Base-by-base conservation (phyloP, 192 early-diverging fungal species). In the Linnemannia zychae region DNA sequence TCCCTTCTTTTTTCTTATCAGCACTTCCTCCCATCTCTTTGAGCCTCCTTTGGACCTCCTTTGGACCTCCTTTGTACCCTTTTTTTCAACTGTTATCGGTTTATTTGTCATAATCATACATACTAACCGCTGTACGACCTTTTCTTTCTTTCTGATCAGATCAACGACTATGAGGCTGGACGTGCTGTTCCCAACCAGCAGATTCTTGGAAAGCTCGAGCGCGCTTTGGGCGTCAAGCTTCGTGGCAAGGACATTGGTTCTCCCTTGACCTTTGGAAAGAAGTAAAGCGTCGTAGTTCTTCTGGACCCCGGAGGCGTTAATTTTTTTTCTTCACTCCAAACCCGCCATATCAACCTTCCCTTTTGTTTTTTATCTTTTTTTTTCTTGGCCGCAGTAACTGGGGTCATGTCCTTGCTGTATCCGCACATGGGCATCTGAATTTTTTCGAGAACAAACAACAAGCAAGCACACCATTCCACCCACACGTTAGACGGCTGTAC, bases 101-200 rank as follows among this genome's bases (percentile, higher is more conserved):
- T n/a, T n/a, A n/a, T n/a, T n/a, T 24, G 49, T 49, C 16, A 4
- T 36, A 57, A 9, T 50, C 15, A 53, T 37, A 44, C 47, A 57
- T 4, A n/a, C 22, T 31, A 11, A 73, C 49, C 36, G 22, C 63
- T 48, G n/a, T 37, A 46, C 33, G 46, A 70, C 72, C 50, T 57
- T 77, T n/a, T 13, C 18, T 22, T 75, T 17, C 16, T 31, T 77
- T 67, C 31, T 12, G 53, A 67, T 28, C 70, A 92, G 91, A 92
- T 99, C 38, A 93, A 94, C 81, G 98, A 98, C 84, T 99, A 98
- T 80, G 98, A 99, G 89, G 87, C 90, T 74, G 95, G 96, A 6
- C 92, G 92, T 83, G 94, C 94, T 44, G 94, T 96, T 76, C 97
- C 97, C 70, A 97, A 97, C 90, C 97, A 97, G 87, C 95, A 97